A percentile compares a stretch with the other conserved stretches of the same genome.
phyloP scores from a whole-genome alignment of 345 rosid species.

The Erodium maritimum region DNA sequence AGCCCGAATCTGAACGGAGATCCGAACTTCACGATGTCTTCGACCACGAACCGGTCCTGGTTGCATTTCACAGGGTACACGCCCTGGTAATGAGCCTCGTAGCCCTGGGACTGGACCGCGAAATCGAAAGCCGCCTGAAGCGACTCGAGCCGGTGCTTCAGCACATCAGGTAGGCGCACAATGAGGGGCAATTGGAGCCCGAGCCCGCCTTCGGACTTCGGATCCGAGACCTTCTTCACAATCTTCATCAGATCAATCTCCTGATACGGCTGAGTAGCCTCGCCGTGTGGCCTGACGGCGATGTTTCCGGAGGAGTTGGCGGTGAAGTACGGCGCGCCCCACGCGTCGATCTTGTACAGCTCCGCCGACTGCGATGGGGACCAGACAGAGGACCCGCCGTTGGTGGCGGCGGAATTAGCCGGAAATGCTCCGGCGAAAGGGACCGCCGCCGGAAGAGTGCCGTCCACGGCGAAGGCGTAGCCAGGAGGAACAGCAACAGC shows the following conservation, averaged over 20 bases:
- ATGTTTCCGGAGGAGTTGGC: slow-evolving; percentile 7
- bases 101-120: slow-evolving; percentile 28
- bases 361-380: slow-evolving; percentile 1
- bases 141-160: slow-evolving; percentile 5
- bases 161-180: slow-evolving; percentile 4
- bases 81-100: slow-evolving; percentile 69
- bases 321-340: slow-evolving; percentile 7
- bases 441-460: slow-evolving; percentile 30
- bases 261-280: neutral
- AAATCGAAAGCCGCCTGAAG: slow-evolving; percentile 2
- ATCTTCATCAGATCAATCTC: slow-evolving; percentile 5
- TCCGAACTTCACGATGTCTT: no score
- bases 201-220: neutral
- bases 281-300: slow-evolving; percentile 5
- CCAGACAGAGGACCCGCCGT: slow-evolving; percentile 10
- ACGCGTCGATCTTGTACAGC: slow-evolving; percentile 1
- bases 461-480: slow-evolving; percentile 39
- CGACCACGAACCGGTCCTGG: no score
- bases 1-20: slow-evolving; percentile 65
- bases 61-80: slow-evolving; percentile 90
- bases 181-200: slow-evolving; percentile 3
- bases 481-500: slow-evolving; percentile 50
- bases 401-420: slow-evolving; percentile 13
- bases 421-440: slow-evolving; percentile 17
- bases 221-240: neutral